Percentiles rank a stretch among this genome's conserved stretches.
Evolutionary conservation across 179 eudicot genomes (phyloP).

Genomic region (Dionaea muscipula): DNA sequence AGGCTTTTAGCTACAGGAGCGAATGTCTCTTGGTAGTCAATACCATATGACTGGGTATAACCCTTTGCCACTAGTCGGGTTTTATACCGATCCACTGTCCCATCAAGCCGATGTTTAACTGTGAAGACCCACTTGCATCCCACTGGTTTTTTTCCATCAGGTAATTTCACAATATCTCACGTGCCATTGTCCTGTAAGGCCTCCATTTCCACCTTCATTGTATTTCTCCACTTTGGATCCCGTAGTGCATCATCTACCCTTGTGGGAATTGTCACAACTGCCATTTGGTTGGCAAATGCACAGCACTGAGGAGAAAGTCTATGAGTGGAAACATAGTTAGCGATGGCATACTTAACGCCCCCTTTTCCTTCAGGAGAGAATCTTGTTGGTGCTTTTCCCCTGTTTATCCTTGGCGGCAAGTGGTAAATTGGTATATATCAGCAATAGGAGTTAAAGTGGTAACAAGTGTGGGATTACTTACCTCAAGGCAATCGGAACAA

Average conservation of each 20-base stretch:
- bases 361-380: not conserved
- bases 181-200: not conserved
- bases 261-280: not conserved
- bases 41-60: not conserved
- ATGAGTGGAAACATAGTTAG: not conserved
- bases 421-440: too few species aligned
- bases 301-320: not conserved
- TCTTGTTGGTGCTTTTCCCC: not conserved
- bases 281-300: not conserved
- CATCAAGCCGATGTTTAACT: not conserved
- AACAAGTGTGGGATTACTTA: too few species aligned
- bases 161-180: not conserved
- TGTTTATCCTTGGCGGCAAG: not conserved
- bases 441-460: too few species aligned
- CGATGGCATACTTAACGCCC: not conserved
- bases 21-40: slow-evolving; percentile 2
- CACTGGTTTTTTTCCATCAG: not conserved
- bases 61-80: not conserved
- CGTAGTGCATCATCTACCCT: not conserved
- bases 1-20: not conserved
- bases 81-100: not conserved
- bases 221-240: not conserved
- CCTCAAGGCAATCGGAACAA: too few species aligned
- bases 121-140: slow-evolving; percentile 5
- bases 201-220: not conserved